phyloP scores from a whole-genome alignment of 495 filamentous ascomycete species.

The Barbatosphaeria neglecta region DNA sequence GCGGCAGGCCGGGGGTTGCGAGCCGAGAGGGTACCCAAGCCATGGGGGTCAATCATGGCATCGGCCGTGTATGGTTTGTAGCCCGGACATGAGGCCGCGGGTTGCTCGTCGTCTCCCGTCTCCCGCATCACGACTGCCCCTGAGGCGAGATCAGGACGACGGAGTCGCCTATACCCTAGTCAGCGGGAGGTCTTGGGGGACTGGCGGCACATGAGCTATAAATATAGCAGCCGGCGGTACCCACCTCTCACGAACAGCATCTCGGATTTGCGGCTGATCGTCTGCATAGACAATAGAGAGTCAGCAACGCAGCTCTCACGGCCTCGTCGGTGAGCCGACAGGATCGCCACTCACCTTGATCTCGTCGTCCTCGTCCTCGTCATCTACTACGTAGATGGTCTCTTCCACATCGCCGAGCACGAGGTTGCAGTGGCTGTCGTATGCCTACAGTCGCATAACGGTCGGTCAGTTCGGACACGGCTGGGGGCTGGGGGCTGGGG shows the following conservation, averaged over 20 bases:
- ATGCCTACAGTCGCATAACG: slow-evolving; percentile 52
- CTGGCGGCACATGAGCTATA: no score
- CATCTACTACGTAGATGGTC: slow-evolving; percentile 88
- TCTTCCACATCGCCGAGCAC: slow-evolving; percentile 95
- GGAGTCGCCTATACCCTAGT: slow-evolving; percentile 61
- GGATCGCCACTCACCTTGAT: slow-evolving; percentile 16
- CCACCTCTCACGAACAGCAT: slow-evolving; percentile 98
- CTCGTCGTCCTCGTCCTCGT: slow-evolving; percentile 64
- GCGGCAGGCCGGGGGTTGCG: no score
- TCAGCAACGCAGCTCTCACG: neutral
- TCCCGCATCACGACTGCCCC: slow-evolving; percentile 16
- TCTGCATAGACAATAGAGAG: slow-evolving; percentile 36
- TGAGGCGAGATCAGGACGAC: slow-evolving; percentile 91
- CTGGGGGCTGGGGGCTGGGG: neutral
- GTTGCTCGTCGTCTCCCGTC: no score
- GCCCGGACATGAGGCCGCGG: no score
- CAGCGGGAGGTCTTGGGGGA: no score
- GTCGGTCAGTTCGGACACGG: slow-evolving; percentile 3
- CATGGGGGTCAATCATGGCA: no score
- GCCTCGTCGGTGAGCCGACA: neutral
- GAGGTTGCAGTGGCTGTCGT: slow-evolving; percentile 98
- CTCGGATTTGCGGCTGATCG: slow-evolving; percentile 88
- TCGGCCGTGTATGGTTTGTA: no score
- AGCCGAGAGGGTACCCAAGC: no score
- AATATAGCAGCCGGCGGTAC: no score